Conservation (phyloP, 1,284 basidiomycete genomes). For the Rhizopogon parksii region DNA sequence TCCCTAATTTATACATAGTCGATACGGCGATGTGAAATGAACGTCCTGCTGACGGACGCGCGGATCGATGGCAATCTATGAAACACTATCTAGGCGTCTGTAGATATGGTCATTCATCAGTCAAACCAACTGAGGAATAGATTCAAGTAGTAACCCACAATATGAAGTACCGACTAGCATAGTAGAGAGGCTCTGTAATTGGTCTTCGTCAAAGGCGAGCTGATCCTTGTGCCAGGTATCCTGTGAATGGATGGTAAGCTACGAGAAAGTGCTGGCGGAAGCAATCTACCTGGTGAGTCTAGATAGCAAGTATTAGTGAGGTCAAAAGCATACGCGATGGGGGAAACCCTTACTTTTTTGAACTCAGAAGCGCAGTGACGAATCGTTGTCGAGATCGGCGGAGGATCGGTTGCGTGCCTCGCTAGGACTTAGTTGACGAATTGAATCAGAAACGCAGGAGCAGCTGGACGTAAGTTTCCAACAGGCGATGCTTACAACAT, state of each 20-base stretch:
- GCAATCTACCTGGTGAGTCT: constrained; percentile 63
- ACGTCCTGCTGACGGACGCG: not conserved
- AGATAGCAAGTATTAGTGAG: constrained; percentile 12
- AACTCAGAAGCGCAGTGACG: constrained; percentile 85
- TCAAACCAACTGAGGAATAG: not conserved
- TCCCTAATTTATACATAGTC: constrained; percentile 2
- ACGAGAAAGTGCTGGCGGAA: constrained; percentile 20
- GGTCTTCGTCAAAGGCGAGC: constrained; percentile 84
- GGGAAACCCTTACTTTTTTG: constrained; percentile 56
- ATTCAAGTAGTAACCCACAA: constrained; percentile 44
- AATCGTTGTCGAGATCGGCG: constrained; percentile 88
- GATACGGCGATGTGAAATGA: constrained; percentile 1
- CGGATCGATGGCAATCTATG: constrained; percentile 3
- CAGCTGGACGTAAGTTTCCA: not conserved
- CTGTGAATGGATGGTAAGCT: constrained; percentile 32
- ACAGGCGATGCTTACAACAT: not conserved
- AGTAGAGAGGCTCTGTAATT: constrained; percentile 78
- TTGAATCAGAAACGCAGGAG: constrained; percentile 13
- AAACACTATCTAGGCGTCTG: constrained; percentile 17
- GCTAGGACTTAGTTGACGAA: constrained; percentile 51
- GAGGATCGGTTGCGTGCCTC: constrained; percentile 82
- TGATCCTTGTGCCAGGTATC: constrained; percentile 93
- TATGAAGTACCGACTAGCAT: constrained; percentile 90
- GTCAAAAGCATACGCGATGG: constrained; percentile 13
- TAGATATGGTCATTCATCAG: constrained; percentile 10